Conservation (phyloP, 2,329 filamentous ascomycete genomes). For the Scedosporium boydii region DNA sequence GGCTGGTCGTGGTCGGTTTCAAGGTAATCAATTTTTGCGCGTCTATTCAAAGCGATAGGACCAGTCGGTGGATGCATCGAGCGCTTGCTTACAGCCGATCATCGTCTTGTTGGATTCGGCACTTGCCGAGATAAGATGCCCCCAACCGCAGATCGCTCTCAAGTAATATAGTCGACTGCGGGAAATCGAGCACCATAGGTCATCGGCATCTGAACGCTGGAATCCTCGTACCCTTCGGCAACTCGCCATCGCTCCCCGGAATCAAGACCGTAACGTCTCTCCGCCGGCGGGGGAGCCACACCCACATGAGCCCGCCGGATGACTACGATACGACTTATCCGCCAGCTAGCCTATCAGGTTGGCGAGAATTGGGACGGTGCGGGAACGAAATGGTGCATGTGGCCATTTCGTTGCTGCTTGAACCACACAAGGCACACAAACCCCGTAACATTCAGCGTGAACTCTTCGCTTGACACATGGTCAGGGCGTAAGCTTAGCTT, state of each 20-base stretch:
- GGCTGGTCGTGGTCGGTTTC: background rate
- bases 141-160: no score
- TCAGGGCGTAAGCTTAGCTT: background rate
- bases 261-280: background rate
- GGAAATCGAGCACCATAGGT: no score
- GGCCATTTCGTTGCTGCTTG: background rate
- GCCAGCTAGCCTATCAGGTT: background rate
- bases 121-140: background rate
- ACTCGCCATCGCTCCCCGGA: background rate
- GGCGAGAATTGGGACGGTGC: background rate
- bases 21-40: background rate
- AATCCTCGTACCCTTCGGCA: background rate
- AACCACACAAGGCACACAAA: background rate
- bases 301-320: background rate
- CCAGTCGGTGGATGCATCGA: background rate
- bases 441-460: background rate
- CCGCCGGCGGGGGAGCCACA: background rate
- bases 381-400: background rate
- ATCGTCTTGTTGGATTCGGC: background rate
- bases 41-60: background rate
- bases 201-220: background rate
- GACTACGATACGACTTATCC: background rate
- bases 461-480: background rate
- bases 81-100: background rate
- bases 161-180: no score